These are phyloP conservation scores for Fusarium proliferatum DNA, from an alignment of 2,329 filamentous ascomycete genomes.

Conservation along the genomic window DNA sequence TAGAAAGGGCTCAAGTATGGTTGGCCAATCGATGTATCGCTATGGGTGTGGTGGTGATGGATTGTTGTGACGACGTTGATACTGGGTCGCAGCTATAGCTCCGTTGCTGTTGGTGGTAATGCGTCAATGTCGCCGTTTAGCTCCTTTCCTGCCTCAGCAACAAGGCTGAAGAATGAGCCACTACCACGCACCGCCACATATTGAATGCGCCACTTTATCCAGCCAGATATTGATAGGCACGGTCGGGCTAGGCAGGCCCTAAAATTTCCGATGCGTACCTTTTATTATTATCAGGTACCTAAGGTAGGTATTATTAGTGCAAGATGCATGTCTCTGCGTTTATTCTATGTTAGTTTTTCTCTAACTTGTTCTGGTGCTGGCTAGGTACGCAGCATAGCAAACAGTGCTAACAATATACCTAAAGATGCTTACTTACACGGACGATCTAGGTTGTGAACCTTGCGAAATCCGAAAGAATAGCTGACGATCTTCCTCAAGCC, in stretches of 20 bases:
- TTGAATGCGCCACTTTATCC: neutral
- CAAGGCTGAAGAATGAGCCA: conserved; percentile 40
- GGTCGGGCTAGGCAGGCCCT: neutral
- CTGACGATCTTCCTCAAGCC: neutral
- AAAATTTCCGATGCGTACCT: neutral
- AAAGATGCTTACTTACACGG: neutral
- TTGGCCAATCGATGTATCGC: neutral
- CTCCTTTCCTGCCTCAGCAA: conserved; percentile 44
- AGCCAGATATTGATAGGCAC: neutral
- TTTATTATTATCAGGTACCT: neutral
- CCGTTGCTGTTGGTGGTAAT: conserved; percentile 32
- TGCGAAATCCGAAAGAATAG: neutral
- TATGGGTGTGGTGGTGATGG: neutral
- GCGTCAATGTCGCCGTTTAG: conserved; percentile 31
- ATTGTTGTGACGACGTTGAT: conserved; percentile 33
- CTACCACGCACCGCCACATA: conserved; percentile 28
- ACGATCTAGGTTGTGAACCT: neutral
- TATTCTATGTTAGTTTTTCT: neutral
- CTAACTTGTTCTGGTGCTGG: neutral
- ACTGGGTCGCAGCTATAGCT: conserved; percentile 15
- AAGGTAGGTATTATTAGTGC: neutral
- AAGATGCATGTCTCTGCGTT: neutral
- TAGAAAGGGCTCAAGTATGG: neutral
- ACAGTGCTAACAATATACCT: neutral
- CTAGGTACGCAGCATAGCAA: neutral